Evolutionary conservation across 805 yeast genomes (phyloP).

Genomic region (Sungouiella blattae): DNA sequence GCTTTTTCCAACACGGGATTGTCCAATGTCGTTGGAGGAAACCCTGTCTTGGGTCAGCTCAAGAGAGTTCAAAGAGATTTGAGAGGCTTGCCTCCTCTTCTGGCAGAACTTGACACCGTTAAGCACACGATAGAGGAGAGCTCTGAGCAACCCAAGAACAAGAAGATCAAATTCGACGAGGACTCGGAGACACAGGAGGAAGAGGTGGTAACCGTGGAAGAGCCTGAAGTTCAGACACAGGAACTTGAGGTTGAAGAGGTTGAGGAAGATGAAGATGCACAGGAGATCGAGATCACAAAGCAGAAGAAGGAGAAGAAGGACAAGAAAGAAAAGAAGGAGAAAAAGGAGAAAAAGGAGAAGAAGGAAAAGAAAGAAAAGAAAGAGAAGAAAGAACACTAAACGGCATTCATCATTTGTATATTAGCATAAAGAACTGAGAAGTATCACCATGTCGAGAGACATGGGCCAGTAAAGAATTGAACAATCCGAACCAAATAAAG

Average conservation of each 20-base stretch:
- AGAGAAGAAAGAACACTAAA: constrained; percentile 4
- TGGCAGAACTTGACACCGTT: constrained; percentile 17
- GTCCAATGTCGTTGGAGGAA: constrained; percentile 27
- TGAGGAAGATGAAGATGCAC: constrained; percentile 9
- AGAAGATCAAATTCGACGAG: constrained; percentile 26
- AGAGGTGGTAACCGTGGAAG: constrained; percentile 10
- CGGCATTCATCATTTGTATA: constrained; percentile 1
- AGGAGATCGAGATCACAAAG: constrained; percentile 6
- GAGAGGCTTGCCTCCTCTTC: constrained; percentile 72
- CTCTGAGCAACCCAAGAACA: constrained; percentile 14
- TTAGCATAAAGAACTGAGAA: neutral
- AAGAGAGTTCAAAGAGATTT: constrained; percentile 73
- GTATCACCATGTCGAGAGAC: neutral
- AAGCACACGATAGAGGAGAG: constrained; percentile 7
- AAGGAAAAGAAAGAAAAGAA: constrained; percentile 18
- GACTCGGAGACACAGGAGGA: constrained; percentile 9
- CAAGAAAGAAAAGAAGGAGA: constrained; percentile 23
- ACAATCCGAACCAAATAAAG: too few relatives aligned
- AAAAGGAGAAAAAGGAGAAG: constrained; percentile 25
- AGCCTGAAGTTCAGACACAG: constrained; percentile 7
- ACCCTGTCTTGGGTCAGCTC: constrained; percentile 56
- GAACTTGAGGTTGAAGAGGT: constrained; percentile 12
- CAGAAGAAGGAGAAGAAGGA: constrained; percentile 18
- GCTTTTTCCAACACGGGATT: constrained; percentile 25
- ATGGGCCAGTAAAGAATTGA: too few relatives aligned